Evolutionary conservation across 2,329 filamentous ascomycete genomes (phyloP), one percentile per base, ranked within the genome.

Genomic region (Hawksworthiomyces lignivorus): DNA sequence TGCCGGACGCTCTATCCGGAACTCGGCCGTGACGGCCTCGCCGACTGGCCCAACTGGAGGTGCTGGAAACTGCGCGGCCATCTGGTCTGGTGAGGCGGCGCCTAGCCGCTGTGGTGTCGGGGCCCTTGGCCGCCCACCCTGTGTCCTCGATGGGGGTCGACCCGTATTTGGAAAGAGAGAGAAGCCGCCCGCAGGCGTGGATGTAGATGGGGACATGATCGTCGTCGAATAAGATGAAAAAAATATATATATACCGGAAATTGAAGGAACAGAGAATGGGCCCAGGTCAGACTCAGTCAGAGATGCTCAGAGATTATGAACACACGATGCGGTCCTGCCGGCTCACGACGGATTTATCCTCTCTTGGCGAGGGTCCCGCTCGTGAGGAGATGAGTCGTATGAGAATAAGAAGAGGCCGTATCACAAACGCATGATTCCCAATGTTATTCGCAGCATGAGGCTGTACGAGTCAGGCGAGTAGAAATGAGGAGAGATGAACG

Each of bases 91-190:
- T 20, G 21, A 17, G 15, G 12, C 27, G 39, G 22, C 35, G 9
- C 22, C 31, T 11, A 40, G 20, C 36, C 40, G 45, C 42, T 60
- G 62, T 0, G 65, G 63, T 9, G 64, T 62, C 7, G 56, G 46
- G 4, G 62, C 58, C 44, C 61, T 51, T 40, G 54, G 50, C 21
- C 59, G 58, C n/a, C 65, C 58, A 2, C 61, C 61, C 36, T 68
- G 66, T 46, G 62, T 70, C 48, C 69, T 58, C 19, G 65, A 62
- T 38, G 65, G 62, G 17, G 67, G 62, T 45, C 64, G 63, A 49
- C 58, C 69, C 18, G 72, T 66, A 49, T 64, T 77, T 21, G 74
- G 73, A 52, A 78, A 77, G 46, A 78, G 67, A 46, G 74, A 77
- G 57, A 77, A 75, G 45, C 70, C 68, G 55, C 67, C 70, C 18